Base-by-base conservation (phyloP, 1,284 basidiomycete genomes). In the Coniferiporia sulphurascens region DNA sequence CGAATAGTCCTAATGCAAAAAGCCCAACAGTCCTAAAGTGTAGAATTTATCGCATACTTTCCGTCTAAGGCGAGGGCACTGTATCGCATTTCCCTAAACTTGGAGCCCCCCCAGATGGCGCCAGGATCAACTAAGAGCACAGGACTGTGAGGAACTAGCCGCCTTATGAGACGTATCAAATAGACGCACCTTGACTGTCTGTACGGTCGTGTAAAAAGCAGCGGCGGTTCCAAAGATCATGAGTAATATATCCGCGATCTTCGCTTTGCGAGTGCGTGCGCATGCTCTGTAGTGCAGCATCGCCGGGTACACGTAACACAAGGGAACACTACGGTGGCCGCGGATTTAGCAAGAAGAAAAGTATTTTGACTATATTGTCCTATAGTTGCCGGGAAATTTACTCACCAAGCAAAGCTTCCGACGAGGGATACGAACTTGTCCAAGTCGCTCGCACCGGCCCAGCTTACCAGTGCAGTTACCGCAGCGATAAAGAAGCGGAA, bases 361-460 rank as follows among this genome's bases (percentile, higher is more conserved):
- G 27, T 27, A 27, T 27, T 27, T 27, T 27, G 27, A 35, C 44
- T 10, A 48, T 13, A 36, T 8, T 4, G 22, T 41, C 41, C 21
- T 43, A 27, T 52, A 56, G 36, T 22, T 52, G 50, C 65, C 35
- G 59, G 41, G 36, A 19, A 32, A 32, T n/a, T 17, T 45, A 78
- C 90, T 66, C 65, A 94, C 93, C 95, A 98, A 58, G 95, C 95
- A 68, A 97, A 92, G 67, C 90, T 90, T 19, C 96, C 96, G 60
- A 99, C 84, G 65, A 99, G 84, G 13, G 92, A 85, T 13, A 99
- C 96, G 71, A 98, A 98, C 76, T 98, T 98, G 78, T 99, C 97
- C 56, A 99, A 75, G 73, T 98, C 95, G 48, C 78, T 81, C 19
- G 95, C 94, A 13, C 96, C 96, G 5, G 81, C 76, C 85, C 88